Evolutionary conservation across 2,329 filamentous ascomycete genomes (phyloP), one percentile per base, ranked within the genome.

Genomic region (Penicillium sp.): DNA sequence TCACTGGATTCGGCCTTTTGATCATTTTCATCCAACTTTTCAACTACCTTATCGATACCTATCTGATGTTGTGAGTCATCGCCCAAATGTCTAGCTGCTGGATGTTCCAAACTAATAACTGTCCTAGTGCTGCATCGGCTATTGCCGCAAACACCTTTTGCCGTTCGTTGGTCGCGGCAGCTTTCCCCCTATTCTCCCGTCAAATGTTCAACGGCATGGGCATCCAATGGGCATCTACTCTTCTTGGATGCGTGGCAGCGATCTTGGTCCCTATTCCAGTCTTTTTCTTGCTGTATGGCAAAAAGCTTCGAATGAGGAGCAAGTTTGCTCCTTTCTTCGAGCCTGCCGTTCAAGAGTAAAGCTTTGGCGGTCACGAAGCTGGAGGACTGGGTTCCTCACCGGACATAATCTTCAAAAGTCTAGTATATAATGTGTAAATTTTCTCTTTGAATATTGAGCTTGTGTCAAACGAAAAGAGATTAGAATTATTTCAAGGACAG

Each of bases 41-140:
- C 42, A 79, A 79, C 50, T 79, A 79, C 50, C 61, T 79, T 11
- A 74, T 79, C 33, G 75, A 79, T 47, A 70, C 74, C 0, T 79
- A 78, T 46, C 64, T 78, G 30, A 75, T 77, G 72, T 70, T 71
- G 62, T 65, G 51, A 55, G 60, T 61, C n/a, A n/a, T n/a, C n/a
- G n/a, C n/a, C n/a, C n/a, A n/a, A n/a, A n/a, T n/a, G n/a, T n/a
- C n/a, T n/a, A n/a, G n/a, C n/a, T n/a, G n/a, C n/a, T n/a, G n/a
- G n/a, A n/a, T n/a, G n/a, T n/a, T 9, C n/a, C 4, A 13, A 25
- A 4, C 44, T 50, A 45, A 50, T 32, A 12, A 20, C 20, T 32
- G 27, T 30, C 9, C 9, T 3, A 61, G 56, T 45, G 71, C 73
- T 10, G 72, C 73, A 8, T 72, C 69, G 1, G 73, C 73, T 11